Evolutionary conservation across 164 flowering plant genomes (phyloP), one percentile per base, ranked within the genome.

Genomic region (Vitis rupestris): DNA sequence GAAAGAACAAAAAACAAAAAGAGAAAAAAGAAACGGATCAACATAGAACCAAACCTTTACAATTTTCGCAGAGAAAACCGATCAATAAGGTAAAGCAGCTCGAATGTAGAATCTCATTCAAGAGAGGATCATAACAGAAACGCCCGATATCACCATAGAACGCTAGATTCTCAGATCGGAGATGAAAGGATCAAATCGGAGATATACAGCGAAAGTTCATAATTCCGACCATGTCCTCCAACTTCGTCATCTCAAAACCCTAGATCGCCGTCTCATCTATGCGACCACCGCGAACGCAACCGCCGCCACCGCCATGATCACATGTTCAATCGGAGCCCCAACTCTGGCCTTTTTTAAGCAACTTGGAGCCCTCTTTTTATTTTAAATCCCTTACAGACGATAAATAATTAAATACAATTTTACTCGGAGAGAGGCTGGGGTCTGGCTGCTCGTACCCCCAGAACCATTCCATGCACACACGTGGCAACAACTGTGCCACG

Each of bases 101-200:
- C 23, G 48, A 47, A 62, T 8, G 50, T 11, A n/a, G 17, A 47
- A 47, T 7, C 50, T 37, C 44, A 37, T 9, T 44, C 13, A 11
- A 10, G 10, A 31, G 37, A 12, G 9, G 37, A 59, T 19, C 37
- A 59, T 10, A 30, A 29, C 17, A 16, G 59, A 57, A 57, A 3
- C 61, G 1, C 61, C 37, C 27, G 29, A 27, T 0, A 9, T 23
- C 59, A 19, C 27, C 56, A n/a, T 3, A 7, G 27, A 56, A 56
- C 59, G 23, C 27, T 56, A 56, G 12, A 16, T 17, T 61, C 10
- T 37, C 51, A 62, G 65, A 62, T 62, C 65, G 27, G 65, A 47
- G 27, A 12, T 16, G 65, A 44, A 8, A 47, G 27, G 27, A 23
- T 37, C 51, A 62, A 50, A 62, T 62, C 65, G 27, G 52, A 47